These are phyloP conservation scores for Rubia occidens DNA, from an alignment of 305 asterid genomes.

Conservation along the genomic window DNA sequence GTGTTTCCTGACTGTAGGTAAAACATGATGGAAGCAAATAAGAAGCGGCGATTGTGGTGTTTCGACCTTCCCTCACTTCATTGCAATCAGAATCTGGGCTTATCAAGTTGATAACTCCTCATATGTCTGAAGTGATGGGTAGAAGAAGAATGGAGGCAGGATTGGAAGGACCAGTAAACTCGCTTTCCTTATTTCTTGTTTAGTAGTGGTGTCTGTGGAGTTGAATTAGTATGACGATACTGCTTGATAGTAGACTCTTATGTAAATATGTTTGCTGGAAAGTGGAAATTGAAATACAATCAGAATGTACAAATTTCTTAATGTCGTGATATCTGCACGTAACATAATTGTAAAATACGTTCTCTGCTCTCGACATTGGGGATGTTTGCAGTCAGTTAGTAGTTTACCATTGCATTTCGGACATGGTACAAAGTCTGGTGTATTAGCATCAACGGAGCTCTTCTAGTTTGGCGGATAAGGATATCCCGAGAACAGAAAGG, in stretches of 20 bases:
- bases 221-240: neutral
- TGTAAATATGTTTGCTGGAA: neutral
- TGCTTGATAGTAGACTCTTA: too few relatives aligned
- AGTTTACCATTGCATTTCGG: conserved; percentile 1
- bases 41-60: neutral
- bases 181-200: neutral
- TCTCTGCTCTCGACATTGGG: too few relatives aligned
- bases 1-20: neutral
- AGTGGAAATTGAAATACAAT: neutral
- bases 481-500: neutral
- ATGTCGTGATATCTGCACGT: neutral
- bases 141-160: neutral
- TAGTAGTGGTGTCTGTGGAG: neutral
- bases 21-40: neutral
- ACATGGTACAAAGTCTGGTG: conserved; percentile 6
- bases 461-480: neutral
- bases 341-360: neutral
- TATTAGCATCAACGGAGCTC: neutral
- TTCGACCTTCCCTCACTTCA: neutral
- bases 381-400: neutral
- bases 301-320: neutral
- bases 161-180: neutral
- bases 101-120: neutral
- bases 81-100: neutral
- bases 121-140: neutral